A percentile compares a stretch with the other conserved stretches of the same genome.
phyloP scores from a whole-genome alignment of 352 stramenopile species.

The Globisporangium camurandrum region DNA sequence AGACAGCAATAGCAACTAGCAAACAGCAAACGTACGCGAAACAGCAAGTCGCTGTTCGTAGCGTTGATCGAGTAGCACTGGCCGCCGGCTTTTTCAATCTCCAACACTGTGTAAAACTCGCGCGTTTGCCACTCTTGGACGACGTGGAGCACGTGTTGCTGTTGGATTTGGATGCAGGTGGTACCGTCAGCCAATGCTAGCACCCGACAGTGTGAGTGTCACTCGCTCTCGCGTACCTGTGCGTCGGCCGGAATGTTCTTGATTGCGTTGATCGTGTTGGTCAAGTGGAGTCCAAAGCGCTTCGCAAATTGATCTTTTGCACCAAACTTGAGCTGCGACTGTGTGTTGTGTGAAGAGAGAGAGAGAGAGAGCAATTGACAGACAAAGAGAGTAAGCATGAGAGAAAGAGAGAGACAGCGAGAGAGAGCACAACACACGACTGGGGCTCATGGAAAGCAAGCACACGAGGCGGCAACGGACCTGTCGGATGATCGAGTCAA shows the following conservation, averaged over 20 bases:
- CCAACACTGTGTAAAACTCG: conserved; percentile 49
- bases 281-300: conserved; percentile 68
- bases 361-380: no score
- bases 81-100: conserved; percentile 63
- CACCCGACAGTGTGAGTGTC: not conserved
- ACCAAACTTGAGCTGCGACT: conserved; percentile 62
- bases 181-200: not conserved
- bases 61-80: conserved; percentile 22
- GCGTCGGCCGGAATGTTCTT: conserved; percentile 57
- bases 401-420: no score
- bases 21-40: not conserved
- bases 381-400: no score
- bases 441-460: not conserved
- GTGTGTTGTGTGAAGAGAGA: no score
- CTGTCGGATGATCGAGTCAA: conserved; percentile 80
- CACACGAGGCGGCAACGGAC: conserved; percentile 11
- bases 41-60: conserved; percentile 1
- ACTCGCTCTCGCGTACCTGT: conserved; percentile 35
- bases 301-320: conserved; percentile 68
- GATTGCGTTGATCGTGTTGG: conserved; percentile 61
- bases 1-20: not conserved
- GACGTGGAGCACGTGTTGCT: conserved; percentile 59
- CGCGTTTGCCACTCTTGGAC: conserved; percentile 75
- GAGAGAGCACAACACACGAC: conserved; percentile 3
- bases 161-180: no score